These are phyloP conservation scores for Aureobasidium sp. DNA, from an alignment of 2,329 filamentous ascomycete species.

Conservation along the genomic window DNA sequence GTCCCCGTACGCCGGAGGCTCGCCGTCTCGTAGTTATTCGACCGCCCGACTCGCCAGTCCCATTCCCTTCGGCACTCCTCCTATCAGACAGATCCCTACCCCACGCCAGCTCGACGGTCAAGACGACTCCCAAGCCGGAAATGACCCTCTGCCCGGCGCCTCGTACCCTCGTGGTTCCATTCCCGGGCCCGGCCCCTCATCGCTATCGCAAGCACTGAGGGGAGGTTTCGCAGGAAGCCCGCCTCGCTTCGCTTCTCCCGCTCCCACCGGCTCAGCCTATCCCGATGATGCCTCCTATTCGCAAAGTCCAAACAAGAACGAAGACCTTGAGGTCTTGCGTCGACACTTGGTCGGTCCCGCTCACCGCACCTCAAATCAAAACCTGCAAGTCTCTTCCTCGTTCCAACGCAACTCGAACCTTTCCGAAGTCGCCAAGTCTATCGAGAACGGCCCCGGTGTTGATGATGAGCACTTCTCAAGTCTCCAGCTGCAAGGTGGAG, in stretches of 20 bases:
- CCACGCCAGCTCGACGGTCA: conserved; percentile 35
- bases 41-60: conserved; percentile 49
- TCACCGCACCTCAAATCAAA: conserved; percentile 29
- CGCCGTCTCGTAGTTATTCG: conserved; percentile 23
- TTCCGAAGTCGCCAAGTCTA: conserved; percentile 21
- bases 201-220: conserved; percentile 78
- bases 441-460: conserved; percentile 9
- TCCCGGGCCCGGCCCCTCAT: conserved; percentile 74
- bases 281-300: conserved; percentile 39
- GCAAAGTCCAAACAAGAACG: conserved; percentile 55
- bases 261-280: conserved; percentile 42
- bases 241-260: conserved; percentile 52
- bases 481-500: conserved; percentile 82
- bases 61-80: conserved; percentile 40
- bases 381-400: conserved; percentile 17
- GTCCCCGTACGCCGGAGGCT: conserved; percentile 10
- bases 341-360: conserved; percentile 75
- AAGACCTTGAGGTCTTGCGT: conserved; percentile 86
- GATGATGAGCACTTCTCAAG: conserved; percentile 79
- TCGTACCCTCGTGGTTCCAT: conserved; percentile 43
- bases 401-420: conserved; percentile 18
- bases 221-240: conserved; percentile 63
- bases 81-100: conserved; percentile 42
- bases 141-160: conserved; percentile 54
- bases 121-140: conserved; percentile 21